A percentile compares a stretch with the other conserved stretches of the same genome.
Conservation (phyloP, 2,329 filamentous ascomycete genomes). For the Seiridium cupressi region DNA sequence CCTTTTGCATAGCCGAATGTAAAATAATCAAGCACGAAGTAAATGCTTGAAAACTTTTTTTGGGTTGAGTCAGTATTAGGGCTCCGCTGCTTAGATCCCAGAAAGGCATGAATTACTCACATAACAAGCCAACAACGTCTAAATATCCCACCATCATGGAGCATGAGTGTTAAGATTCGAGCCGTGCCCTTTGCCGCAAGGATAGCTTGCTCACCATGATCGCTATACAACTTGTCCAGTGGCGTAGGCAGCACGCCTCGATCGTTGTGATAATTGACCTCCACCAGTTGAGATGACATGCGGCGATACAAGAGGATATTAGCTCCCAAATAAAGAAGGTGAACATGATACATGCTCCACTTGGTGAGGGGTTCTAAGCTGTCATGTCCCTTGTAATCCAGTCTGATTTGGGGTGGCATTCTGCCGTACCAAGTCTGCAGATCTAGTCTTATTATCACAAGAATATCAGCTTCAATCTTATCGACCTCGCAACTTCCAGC, state of each 20-base stretch:
- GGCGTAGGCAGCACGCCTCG: neutral
- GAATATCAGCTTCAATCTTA: too few species aligned
- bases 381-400: conserved; percentile 11
- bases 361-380: conserved; percentile 10
- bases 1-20: conserved; percentile 27
- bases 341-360: conserved; percentile 21
- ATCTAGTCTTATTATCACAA: neutral
- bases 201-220: conserved; percentile 20
- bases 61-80: neutral
- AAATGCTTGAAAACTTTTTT: conserved; percentile 27
- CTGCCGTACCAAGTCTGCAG: conserved; percentile 20
- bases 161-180: conserved; percentile 19
- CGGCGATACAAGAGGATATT: conserved; percentile 29
- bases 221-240: conserved; percentile 9
- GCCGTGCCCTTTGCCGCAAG: conserved; percentile 24
- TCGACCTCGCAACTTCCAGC: conserved; percentile 6
- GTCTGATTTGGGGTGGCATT: conserved; percentile 21
- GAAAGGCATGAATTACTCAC: conserved; percentile 15
- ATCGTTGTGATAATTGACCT: neutral
- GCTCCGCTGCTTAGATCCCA: neutral
- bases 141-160: conserved; percentile 17
- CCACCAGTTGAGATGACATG: conserved; percentile 23
- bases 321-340: conserved; percentile 30
- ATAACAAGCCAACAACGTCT: conserved; percentile 28
- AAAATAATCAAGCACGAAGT: conserved; percentile 27